These are phyloP conservation scores for Simplicillium sp. DNA, from an alignment of 2,329 filamentous ascomycete genomes.

Conservation along the genomic window DNA sequence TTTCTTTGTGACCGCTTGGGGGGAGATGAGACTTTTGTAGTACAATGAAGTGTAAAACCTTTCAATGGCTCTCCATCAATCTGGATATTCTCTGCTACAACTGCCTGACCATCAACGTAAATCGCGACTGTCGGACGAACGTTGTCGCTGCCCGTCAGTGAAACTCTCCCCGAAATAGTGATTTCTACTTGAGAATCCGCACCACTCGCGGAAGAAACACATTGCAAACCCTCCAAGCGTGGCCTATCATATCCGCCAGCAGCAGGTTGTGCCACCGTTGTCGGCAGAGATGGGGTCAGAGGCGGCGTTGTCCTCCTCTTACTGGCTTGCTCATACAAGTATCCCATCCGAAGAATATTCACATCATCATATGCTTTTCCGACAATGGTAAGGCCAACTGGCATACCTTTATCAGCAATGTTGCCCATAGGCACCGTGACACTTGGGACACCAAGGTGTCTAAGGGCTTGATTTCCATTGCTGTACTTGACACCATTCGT, in stretches of 20 bases:
- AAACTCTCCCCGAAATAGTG: no score
- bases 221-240: not conserved
- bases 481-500: slow-evolving; percentile 39
- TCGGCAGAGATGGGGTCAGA: not conserved
- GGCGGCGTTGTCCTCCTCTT: not conserved
- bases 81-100: not conserved
- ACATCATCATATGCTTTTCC: slow-evolving; percentile 36
- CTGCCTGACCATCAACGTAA: not conserved
- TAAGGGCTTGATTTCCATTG: slow-evolving; percentile 40
- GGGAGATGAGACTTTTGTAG: not conserved
- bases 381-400: slow-evolving; percentile 42
- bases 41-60: not conserved
- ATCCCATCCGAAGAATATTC: slow-evolving; percentile 11
- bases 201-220: not conserved
- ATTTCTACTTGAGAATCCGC: no score
- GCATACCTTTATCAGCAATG: slow-evolving; percentile 34
- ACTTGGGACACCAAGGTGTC: slow-evolving; percentile 45
- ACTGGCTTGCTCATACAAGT: slow-evolving; percentile 3
- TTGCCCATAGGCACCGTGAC: slow-evolving; percentile 43
- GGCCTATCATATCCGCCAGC: not conserved
- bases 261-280: no score
- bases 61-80: not conserved
- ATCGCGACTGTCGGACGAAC: no score
- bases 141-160: no score
- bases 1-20: not conserved